These are phyloP conservation scores for Telfairia occidentalis DNA, from an alignment of 331 rosid genomes.

Conservation along the genomic window DNA sequence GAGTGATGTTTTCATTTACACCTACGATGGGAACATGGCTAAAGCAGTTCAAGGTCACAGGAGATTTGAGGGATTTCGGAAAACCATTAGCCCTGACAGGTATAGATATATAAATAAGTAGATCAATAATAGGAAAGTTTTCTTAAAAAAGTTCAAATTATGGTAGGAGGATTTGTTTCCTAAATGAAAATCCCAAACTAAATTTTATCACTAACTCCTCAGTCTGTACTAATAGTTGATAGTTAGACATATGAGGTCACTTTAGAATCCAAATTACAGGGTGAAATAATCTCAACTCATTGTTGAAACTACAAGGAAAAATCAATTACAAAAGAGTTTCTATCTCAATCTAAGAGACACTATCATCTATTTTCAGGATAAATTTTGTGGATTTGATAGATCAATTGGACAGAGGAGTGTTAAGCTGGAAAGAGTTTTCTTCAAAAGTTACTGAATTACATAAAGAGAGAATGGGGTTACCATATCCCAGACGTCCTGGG, in stretches of 20 bases:
- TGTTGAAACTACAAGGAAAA: not conserved
- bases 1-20: conserved; percentile 82
- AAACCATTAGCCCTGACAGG: conserved; percentile 93
- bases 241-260: not conserved
- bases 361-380: conserved; percentile 33
- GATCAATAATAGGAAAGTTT: not conserved
- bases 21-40: conserved; percentile 98
- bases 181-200: not conserved
- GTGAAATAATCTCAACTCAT: not conserved
- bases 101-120: conserved; percentile 8
- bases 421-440: conserved; percentile 59
- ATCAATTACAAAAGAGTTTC: not conserved
- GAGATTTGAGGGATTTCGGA: conserved; percentile 76
- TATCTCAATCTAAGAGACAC: not conserved
- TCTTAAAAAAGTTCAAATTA: not conserved
- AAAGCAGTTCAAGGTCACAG: conserved; percentile 96
- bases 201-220: too few relatives aligned
- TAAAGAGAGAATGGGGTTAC: conserved; percentile 58
- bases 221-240: not conserved
- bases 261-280: not conserved
- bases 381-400: conserved; percentile 65
- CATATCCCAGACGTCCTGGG: conserved; percentile 59
- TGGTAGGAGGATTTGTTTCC: not conserved
- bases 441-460: conserved; percentile 42
- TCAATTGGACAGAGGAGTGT: conserved; percentile 35